Base-by-base conservation (phyloP, 2,329 filamentous ascomycete species). In the Onygenales sp. region DNA sequence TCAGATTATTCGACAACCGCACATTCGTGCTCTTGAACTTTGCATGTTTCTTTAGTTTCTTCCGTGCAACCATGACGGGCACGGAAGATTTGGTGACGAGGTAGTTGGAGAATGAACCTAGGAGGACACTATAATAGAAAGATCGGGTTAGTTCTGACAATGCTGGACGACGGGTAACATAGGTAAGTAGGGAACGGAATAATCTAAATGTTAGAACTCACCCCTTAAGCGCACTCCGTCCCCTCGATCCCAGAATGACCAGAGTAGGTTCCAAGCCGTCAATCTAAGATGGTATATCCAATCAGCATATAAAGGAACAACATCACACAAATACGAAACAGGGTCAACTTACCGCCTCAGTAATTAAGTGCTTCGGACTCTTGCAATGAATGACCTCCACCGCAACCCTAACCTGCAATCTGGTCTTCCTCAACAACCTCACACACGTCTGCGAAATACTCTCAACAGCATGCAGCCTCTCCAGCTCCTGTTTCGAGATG, bases 341-440 rank as follows among this genome's bases (percentile, higher is more conserved):
- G 13, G 21, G 8, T 53, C 47, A 51, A 74, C 79, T 70, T 65
- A 82, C 80, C 61, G 96, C 90, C 74, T 97, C 93, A 0, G 90
- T 95, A 58, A 98, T 90, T 74, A 97, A 80, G 68, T 96, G 91
- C 69, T 93, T 92, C 3, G 93, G 90, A 64, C 88, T 96, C 77
- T 96, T 97, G 84, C 93, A 97, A 71, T 97, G 93, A 60, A 98
- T 86, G 32, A 97, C 92, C 71, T 98, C 93, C 36, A 98, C 86
- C 49, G 95, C 89, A 47, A 96, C 87, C 54, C 90, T 84, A 48
- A 96, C 91, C 68, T 98, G 92, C 54, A 98, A 76, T 58, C 87
- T 83, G 0, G 93, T 98, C 77, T 95, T 95, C 56, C 92, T 81
- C 55, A 98, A 73, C 45, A 97, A 74, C 59, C 85, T 87, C n/a